Base-by-base conservation (phyloP, 2,329 filamentous ascomycete genomes). In the Ophiostoma piceae region DNA sequence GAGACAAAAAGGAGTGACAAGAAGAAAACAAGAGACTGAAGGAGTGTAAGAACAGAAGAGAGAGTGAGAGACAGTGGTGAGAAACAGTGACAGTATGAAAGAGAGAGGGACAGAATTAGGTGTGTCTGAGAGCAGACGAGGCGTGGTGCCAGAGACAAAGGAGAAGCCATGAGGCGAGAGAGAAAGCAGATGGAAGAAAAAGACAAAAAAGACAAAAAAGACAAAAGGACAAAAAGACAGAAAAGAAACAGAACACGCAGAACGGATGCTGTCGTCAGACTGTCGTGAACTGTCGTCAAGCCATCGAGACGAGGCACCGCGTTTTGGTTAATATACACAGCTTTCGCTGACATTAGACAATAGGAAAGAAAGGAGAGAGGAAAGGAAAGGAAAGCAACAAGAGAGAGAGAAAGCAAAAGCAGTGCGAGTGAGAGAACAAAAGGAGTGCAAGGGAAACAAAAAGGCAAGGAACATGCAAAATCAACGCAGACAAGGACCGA, bases 91-190 rank as follows among this genome's bases (percentile, higher is more conserved):
- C 14, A 11, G 37, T 1, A 14, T 37, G 60, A 35, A 51, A 39
- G 32, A 41, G 62, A 12, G n/a, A 65, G 35, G 11, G 35, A 65
- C 35, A 65, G 29, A 6, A 65, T 39, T 64, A 65, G 62, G 29
- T 3, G 16, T 22, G 62, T 39, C 32, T 37, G 32, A 37, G 16
- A 9, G 5, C 29, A 47, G 77, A 77, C 76, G 68, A 62, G 62
- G 54, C n/a, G 47, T 41, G 37, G 12, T 62, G 32, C 39, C 22
- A 35, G 26, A 35, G 29, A 57, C 37, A 57, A 43, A 32, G 14
- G 57, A 22, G 12, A 66, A 14, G 37, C 64, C 64, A 9, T 66
- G 3, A 16, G 37, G 37, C 19, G 16, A 66, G 29, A 65, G 35
- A 26, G 3, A 41, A 41, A 22, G 35, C 64, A 66, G 8, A 41